Conservation (phyloP, 2,329 filamentous ascomycete genomes). For the Beauveria medogensis region DNA sequence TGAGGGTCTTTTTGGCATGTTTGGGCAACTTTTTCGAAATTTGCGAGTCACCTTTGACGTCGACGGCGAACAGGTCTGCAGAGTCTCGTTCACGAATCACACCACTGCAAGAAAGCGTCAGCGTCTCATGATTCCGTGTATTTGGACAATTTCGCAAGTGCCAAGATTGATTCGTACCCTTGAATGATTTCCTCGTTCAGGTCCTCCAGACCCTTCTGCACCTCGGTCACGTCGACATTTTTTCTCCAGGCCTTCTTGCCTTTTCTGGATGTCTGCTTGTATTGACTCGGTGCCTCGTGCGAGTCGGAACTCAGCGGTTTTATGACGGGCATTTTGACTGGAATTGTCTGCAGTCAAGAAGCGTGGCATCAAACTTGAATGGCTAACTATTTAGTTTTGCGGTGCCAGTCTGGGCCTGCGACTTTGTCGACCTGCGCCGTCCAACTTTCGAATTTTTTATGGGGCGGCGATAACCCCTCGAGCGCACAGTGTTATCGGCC, state of each 20-base stretch:
- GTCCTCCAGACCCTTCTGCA: conserved; percentile 73
- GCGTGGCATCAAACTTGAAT: not conserved
- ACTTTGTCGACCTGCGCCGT: not conserved
- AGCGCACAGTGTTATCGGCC: conserved; percentile 9
- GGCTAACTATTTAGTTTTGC: conserved; percentile 1
- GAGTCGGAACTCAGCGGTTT: conserved; percentile 37
- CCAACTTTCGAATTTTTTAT: conserved; percentile 10
- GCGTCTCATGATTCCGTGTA: conserved; percentile 14
- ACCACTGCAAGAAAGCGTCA: conserved; percentile 48
- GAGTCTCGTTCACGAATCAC: conserved; percentile 77
- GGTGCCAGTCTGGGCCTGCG: not conserved
- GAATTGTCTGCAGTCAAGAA: not conserved
- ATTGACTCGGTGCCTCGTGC: conserved; percentile 62
- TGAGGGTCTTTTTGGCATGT: conserved; percentile 69
- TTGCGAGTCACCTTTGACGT: conserved; percentile 61
- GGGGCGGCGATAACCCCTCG: conserved; percentile 8
- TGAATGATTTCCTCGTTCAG: conserved; percentile 84
- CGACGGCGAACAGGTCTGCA: conserved; percentile 76
- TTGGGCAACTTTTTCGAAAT: conserved; percentile 57
- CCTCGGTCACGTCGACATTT: conserved; percentile 86
- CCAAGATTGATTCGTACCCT: conserved; percentile 50
- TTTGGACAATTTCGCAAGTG: too few species aligned
- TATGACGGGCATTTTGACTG: conserved; percentile 43
- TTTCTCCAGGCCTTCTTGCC: conserved; percentile 99
- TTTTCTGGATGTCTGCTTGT: conserved; percentile 85